Evolutionary conservation across 2,329 filamentous ascomycete genomes (phyloP), one percentile per base, ranked within the genome.

Genomic region (Botrytis medusae): DNA sequence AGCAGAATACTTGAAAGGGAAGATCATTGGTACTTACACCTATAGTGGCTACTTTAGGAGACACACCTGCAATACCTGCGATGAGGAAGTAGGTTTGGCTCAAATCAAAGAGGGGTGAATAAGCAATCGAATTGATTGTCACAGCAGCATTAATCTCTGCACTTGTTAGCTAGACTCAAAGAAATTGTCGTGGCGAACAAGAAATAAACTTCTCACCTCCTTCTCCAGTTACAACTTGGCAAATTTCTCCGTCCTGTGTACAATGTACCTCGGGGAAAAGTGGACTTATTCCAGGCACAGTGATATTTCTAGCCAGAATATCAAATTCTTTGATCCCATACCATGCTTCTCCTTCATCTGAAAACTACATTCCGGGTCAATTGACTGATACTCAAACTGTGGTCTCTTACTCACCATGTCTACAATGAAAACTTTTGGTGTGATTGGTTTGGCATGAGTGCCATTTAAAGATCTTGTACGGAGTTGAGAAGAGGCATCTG

Each of bases 61-160:
- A 93, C 42, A 93, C 85, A n/a, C 92, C 92, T 1, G 89, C 91
- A 74, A 94, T 93, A 2, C 92, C 92, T 0, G 87, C 88, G 44
- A 92, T 81, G 72, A 94, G 82, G 81, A 93, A 93, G 82, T 94
- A 94, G 0, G 91, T 91, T 62, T 84, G 81, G 1, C 83, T 85
- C 14, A 94, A 84, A 81, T 93, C 86, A 80, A 94, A 92, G 14
- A 83, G 78, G 5, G 83, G 79, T 0, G 88, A 91, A n/a, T 90
- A 84, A 18, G 87, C 83, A 16, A 93, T 84, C 0, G 91, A 87
- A 68, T 86, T 86, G 71, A 92, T 85, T 0, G 89, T 90, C 8
- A 87, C 82, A 0, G 92, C 92, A 0, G 92, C 91, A 79, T 94
- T 94, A 83, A 94, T 71, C 63, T 71, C 69, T 71, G 8, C 12